Percentiles rank a stretch among this genome's conserved stretches.
These are phyloP conservation scores for Ustilago lituana DNA, from an alignment of 1,284 basidiomycete species.

Conservation along the genomic window DNA sequence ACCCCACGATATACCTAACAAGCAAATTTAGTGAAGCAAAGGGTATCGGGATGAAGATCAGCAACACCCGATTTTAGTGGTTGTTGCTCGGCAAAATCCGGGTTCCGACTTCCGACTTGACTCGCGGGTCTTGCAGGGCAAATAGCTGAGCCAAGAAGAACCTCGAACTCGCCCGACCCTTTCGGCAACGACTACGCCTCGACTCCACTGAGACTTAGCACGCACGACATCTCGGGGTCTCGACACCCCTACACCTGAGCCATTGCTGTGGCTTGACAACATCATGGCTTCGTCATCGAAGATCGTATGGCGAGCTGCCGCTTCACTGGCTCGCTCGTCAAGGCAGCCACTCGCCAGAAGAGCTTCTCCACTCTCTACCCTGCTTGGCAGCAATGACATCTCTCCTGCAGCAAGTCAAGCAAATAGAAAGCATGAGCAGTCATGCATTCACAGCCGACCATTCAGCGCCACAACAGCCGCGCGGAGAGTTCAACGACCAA, in stretches of 20 bases:
- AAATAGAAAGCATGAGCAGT: too few relatives aligned
- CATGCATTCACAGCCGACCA: background rate
- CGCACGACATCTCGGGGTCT: too few relatives aligned
- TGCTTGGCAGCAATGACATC: background rate
- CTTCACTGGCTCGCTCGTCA: conserved; percentile 19
- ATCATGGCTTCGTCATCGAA: conserved; percentile 17
- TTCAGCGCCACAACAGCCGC: conserved; percentile 10
- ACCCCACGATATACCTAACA: too few relatives aligned
- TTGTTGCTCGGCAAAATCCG: conserved; percentile 25
- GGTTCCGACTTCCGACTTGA: conserved; percentile 35
- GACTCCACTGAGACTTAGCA: too few relatives aligned
- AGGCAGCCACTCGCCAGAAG: conserved; percentile 5
- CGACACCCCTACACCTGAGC: too few relatives aligned
- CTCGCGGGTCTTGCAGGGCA: conserved; percentile 14
- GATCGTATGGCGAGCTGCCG: conserved; percentile 13
- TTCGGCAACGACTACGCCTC: too few relatives aligned
- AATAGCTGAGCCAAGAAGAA: conserved; percentile 38
- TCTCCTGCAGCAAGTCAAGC: background rate
- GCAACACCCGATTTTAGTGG: too few relatives aligned
- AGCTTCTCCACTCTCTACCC: conserved; percentile 2
- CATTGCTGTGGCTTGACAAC: background rate
- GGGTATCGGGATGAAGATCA: too few relatives aligned
- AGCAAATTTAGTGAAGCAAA: too few relatives aligned
- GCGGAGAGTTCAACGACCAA: conserved; percentile 14
- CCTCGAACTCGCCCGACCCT: too few relatives aligned